Base-by-base conservation (phyloP, 2,329 filamentous ascomycete genomes). In the Botrytis paeoniae region DNA sequence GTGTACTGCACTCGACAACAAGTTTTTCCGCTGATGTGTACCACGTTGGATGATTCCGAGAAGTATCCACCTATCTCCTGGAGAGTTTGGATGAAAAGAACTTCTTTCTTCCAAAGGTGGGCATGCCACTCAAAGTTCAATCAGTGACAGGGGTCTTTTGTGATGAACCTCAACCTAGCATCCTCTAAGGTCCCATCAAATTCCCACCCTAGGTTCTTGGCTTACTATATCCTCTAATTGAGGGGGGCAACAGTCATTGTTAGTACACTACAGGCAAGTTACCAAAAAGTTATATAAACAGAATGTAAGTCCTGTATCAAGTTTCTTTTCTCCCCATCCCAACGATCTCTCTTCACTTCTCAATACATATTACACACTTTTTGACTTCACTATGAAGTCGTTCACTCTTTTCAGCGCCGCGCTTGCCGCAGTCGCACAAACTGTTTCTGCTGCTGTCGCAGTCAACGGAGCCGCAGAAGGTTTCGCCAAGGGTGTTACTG, bases 401-500 rank as follows among this genome's bases (percentile, higher is more conserved):
- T 66, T 72, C 59, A 64, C 61, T 48, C 41, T 71, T 68, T 73
- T 69, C 22, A 61, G 60, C 12, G 70, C 57, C 29, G 73, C 43
- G 32, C 35, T 75, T 74, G 73, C 63, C 45, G 59, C 64, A 35
- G 43, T n/a, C 59, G 69, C 74, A 43, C 64, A 37, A 37, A n/a
- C 59, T 41, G 75, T 70, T 57, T 64, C 69, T 65, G 72, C 73
- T 16, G 73, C 74, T 35, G 66, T 84, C n/a, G 82, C 57, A 48
- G 85, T 75, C 4, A 51, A 39, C 4, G 69, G 69, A 37, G 59
- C 69, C 22, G 69, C 69, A 29, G 69, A 71, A 25, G 85, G 85
- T 73, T 86, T 86, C 74, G 85, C 85, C 25, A 80, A 82, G 73
- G 87, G 87, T 66, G 86, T 88, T 41, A 91, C 89, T 29, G 89